Percentiles rank a stretch among this genome's conserved stretches.
These are phyloP conservation scores for Dipodascopsis uninucleata DNA, from an alignment of 805 yeast genomes.

Conservation along the genomic window DNA sequence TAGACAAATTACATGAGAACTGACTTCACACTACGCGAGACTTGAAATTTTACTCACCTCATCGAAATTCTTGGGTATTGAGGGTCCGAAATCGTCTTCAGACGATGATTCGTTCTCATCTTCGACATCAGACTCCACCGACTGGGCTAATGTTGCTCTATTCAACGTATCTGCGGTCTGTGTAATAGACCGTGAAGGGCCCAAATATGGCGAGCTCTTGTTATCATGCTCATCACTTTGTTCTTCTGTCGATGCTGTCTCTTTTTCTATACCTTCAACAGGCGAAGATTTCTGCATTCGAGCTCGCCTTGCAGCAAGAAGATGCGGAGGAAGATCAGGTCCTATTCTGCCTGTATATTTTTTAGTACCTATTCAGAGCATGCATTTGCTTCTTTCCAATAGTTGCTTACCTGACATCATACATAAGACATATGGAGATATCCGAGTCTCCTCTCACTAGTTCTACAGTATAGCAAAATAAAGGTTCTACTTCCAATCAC, in stretches of 20 bases:
- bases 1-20: neutral
- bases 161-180: slow-evolving; percentile 2
- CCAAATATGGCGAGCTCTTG: neutral
- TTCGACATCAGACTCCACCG: neutral
- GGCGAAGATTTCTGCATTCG: slow-evolving; percentile 8
- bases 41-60: too few relatives aligned
- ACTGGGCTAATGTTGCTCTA: neutral
- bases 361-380: too few relatives aligned
- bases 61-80: slow-evolving; percentile 4
- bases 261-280: slow-evolving; percentile 2
- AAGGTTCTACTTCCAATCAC: too few relatives aligned
- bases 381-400: neutral
- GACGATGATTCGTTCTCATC: slow-evolving; percentile 1
- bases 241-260: neutral
- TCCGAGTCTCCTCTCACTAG: too few relatives aligned
- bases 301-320: slow-evolving; percentile 21
- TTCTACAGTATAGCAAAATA: too few relatives aligned
- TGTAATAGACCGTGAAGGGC: neutral
- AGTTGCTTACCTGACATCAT: too few relatives aligned
- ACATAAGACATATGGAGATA: slow-evolving; percentile 11
- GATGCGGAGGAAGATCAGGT: slow-evolving; percentile 23
- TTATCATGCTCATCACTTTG: neutral
- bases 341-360: too few relatives aligned
- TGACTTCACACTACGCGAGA: neutral
- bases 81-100: slow-evolving; percentile 19